A percentile compares a stretch with the other conserved stretches of the same genome.
Conservation (phyloP, 345 rosid species). For the Punica granatum region DNA sequence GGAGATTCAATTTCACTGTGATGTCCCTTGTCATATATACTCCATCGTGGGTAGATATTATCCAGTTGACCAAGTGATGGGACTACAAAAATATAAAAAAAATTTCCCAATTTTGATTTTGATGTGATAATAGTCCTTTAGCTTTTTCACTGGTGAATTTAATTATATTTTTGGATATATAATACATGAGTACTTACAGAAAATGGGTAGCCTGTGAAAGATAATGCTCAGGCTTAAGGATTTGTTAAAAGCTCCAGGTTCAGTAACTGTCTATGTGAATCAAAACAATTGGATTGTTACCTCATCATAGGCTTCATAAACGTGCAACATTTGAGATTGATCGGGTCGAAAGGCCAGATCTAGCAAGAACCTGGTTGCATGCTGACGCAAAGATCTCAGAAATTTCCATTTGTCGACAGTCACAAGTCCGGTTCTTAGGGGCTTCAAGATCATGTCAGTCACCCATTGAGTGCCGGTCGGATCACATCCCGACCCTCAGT, state of each 20-base stretch:
- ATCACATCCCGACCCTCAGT: neutral
- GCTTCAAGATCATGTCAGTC: neutral
- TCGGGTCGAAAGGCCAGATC: too few relatives aligned
- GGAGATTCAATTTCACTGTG: constrained; percentile 1
- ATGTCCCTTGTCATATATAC: neutral
- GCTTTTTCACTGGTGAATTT: neutral
- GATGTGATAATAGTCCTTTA: neutral
- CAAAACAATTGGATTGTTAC: too few relatives aligned
- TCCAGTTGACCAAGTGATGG: neutral
- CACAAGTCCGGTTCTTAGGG: neutral
- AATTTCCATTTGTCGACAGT: neutral
- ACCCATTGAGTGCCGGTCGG: neutral
- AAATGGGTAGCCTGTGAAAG: neutral
- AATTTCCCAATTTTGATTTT: neutral
- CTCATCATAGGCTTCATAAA: too few relatives aligned
- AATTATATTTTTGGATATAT: neutral
- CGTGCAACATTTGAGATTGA: too few relatives aligned
- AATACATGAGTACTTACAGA: neutral
- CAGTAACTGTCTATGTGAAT: too few relatives aligned
- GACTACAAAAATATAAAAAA: neutral
- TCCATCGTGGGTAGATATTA: neutral
- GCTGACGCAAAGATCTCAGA: neutral
- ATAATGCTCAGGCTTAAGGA: neutral
- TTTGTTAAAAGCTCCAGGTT: too few relatives aligned
- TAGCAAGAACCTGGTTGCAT: too few relatives aligned